These are phyloP conservation scores for Kodamaea lidongshanica DNA, from an alignment of 805 yeast species.

Conservation along the genomic window DNA sequence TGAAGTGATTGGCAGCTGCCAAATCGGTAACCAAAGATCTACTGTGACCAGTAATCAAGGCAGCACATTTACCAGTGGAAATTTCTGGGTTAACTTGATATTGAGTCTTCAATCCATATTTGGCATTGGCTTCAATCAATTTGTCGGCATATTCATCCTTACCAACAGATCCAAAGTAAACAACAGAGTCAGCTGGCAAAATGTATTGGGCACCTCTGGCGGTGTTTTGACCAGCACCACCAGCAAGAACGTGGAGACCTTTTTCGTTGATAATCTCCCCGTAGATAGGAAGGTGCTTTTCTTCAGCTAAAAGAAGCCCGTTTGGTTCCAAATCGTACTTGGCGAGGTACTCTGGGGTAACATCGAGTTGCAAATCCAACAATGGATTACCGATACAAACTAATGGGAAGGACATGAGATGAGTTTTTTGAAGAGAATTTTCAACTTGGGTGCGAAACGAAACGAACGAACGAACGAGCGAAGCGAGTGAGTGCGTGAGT, in stretches of 20 bases:
- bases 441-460: background rate
- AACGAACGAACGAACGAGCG: no score
- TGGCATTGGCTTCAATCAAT: constrained; percentile 72
- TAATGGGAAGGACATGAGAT: constrained; percentile 61
- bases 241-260: constrained; percentile 75
- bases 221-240: constrained; percentile 99
- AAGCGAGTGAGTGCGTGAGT: no score
- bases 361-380: constrained; percentile 78
- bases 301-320: constrained; percentile 88
- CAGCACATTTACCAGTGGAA: constrained; percentile 98
- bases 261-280: constrained; percentile 63
- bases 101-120: constrained; percentile 81
- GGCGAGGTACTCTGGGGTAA: constrained; percentile 57
- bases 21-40: constrained; percentile 94
- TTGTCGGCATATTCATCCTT: constrained; percentile 80
- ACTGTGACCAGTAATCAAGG: constrained; percentile 78
- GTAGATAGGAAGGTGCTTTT: constrained; percentile 78
- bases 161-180: constrained; percentile 95
- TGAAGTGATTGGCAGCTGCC: constrained; percentile 97
- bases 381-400: constrained; percentile 92
- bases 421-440: constrained; percentile 1
- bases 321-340: constrained; percentile 83
- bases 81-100: constrained; percentile 73
- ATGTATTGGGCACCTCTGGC: constrained; percentile 97
- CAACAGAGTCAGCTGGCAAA: constrained; percentile 74